Evolutionary conservation across 202 grass and related monocot genomes (phyloP).

Genomic region (Zoysia matrella): DNA sequence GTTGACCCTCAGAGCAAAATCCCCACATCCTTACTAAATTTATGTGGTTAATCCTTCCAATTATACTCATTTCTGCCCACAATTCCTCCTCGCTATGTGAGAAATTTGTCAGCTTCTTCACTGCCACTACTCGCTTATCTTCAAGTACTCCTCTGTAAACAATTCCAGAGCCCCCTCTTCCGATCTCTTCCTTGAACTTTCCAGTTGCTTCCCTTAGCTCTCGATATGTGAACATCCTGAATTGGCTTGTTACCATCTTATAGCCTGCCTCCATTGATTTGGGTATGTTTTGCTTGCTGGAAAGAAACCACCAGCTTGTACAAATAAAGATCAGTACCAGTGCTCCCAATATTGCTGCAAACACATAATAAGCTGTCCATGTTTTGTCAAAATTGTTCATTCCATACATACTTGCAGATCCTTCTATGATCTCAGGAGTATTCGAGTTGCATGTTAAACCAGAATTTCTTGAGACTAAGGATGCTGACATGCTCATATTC

Average conservation of each 20-base stretch:
- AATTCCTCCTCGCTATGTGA: constrained; percentile 70
- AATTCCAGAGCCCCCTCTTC: constrained; percentile 61
- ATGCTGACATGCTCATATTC: constrained; percentile 29
- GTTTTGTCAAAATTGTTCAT: constrained; percentile 38
- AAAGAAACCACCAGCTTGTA: constrained; percentile 76
- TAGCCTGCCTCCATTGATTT: constrained; percentile 77
- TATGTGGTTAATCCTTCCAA: constrained; percentile 77
- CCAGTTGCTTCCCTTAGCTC: constrained; percentile 69
- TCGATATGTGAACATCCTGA: constrained; percentile 65
- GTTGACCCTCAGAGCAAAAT: constrained; percentile 54
- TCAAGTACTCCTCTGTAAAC: constrained; percentile 78
- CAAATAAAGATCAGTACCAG: constrained; percentile 57
- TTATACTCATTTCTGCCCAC: constrained; percentile 72
- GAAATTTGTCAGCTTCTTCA: constrained; percentile 65
- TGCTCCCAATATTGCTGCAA: constrained; percentile 55
- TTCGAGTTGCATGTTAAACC: constrained; percentile 39
- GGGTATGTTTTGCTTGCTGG: constrained; percentile 55
- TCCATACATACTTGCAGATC: constrained; percentile 56
- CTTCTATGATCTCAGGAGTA: constrained; percentile 42
- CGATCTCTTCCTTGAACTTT: constrained; percentile 87
- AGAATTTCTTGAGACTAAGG: constrained; percentile 34
- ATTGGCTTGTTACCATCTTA: constrained; percentile 69
- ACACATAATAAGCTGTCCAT: constrained; percentile 62
- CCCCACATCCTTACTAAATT: constrained; percentile 76
- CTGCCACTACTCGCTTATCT: constrained; percentile 73